Evolutionary conservation across 148 eudicot species (phyloP).

Genomic region (Amaranthus palmeri): DNA sequence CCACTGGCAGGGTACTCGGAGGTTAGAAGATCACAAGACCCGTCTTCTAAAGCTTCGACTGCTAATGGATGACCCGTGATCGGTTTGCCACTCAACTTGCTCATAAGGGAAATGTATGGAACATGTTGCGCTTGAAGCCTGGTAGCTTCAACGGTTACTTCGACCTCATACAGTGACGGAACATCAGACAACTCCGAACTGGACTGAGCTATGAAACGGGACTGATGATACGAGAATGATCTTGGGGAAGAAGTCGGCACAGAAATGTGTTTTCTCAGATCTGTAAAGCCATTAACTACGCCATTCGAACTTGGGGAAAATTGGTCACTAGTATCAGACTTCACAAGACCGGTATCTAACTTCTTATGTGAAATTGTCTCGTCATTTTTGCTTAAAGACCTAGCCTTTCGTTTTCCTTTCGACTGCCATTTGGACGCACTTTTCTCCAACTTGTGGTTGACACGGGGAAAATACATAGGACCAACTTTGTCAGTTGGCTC

Average conservation of each 20-base stretch:
- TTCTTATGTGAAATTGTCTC: conserved; percentile 27
- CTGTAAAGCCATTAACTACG: conserved; percentile 32
- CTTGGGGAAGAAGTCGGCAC: conserved; percentile 18
- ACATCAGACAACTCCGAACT: conserved; percentile 41
- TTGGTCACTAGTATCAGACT: conserved; percentile 23
- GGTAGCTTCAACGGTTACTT: conserved; percentile 55
- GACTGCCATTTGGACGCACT: conserved; percentile 71
- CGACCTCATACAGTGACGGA: conserved; percentile 49
- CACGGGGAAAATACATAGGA: conserved; percentile 39
- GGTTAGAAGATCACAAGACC: conserved; percentile 36
- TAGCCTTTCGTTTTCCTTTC: conserved; percentile 69
- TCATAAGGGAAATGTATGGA: conserved; percentile 77
- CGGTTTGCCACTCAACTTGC: conserved; percentile 58
- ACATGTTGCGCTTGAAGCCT: conserved; percentile 52
- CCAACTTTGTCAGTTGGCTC: conserved; percentile 41
- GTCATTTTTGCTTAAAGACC: conserved; percentile 36
- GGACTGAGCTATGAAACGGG: conserved; percentile 44
- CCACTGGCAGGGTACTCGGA: conserved; percentile 32
- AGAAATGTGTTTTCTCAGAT: conserved; percentile 33
- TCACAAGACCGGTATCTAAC: conserved; percentile 28
- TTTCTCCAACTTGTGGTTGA: conserved; percentile 36
- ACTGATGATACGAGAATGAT: conserved; percentile 44
- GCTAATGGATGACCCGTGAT: conserved; percentile 70
- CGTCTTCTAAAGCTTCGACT: conserved; percentile 63
- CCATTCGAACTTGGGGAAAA: conserved; percentile 28